Base-by-base conservation (phyloP, 2,329 filamentous ascomycete species). In the Neofusicoccum cordaticola region DNA sequence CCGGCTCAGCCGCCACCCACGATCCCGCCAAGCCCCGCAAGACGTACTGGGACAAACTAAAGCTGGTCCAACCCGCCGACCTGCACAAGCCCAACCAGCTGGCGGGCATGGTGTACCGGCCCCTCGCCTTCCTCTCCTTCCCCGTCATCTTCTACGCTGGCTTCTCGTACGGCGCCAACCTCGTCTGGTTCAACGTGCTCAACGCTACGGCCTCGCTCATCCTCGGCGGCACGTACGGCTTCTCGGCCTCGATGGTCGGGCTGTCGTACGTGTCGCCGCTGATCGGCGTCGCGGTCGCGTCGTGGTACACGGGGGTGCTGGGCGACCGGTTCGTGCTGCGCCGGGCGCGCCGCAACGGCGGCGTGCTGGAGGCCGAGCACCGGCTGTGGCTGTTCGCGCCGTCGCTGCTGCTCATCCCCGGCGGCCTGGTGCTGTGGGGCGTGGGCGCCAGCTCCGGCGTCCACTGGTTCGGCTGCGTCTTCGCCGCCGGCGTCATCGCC, bases 381-480 rank as follows among this genome's bases (percentile, higher is more conserved):
- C 70, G 77, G 0, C 68, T 81, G 0, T 81, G 78, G 75, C 72
- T 78, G 0, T 78, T 81, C 66, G 60, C 70, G 1, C 70, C 73
- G 1, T 78, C 76, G 11, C 64, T 79, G 11, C 63, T 84, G 3
- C 68, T 83, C 31, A 73, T 82, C 4, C 80, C 82, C 0, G 76
- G 73, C 9, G 78, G 77, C 0, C 71, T 83, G 3, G 77, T 84
- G 44, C 71, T 84, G 1, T 84, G 82, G 81, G 83, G 83, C 35
- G 79, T 84, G 0, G 83, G 83, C 4, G 81, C 83, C 2, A 80
- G 80, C 47, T 76, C 82, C 39, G 67, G 75, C 4, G 68, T 84
- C n/a, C 82, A 84, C 50, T 82, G 80, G 80, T 77, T 84, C 50
- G 83, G 82, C 1, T 71, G 82, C 5, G 72, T 84, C 2, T 77